These are phyloP conservation scores for Capronia americana DNA, from an alignment of 2,329 filamentous ascomycete species.

Conservation along the genomic window DNA sequence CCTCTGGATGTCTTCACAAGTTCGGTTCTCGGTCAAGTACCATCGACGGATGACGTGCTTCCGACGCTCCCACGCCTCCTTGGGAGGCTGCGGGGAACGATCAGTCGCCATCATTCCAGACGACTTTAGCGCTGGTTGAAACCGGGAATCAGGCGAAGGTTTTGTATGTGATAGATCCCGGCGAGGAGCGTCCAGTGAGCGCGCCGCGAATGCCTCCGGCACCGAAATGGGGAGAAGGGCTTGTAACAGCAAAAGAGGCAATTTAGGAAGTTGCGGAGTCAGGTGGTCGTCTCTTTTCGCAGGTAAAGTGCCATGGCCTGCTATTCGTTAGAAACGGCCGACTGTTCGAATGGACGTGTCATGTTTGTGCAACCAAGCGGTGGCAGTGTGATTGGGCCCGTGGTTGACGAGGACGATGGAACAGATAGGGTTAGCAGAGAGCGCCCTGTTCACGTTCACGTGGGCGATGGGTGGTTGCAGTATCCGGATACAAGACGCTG, in stretches of 20 bases:
- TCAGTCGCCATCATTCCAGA: conserved; percentile 21
- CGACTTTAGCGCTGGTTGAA: background rate
- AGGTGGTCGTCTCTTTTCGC: background rate
- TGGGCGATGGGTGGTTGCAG: background rate
- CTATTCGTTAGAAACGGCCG: conserved; percentile 7
- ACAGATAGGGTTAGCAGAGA: background rate
- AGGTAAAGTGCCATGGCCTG: background rate
- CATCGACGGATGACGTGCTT: conserved; percentile 23
- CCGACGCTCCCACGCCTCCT: conserved; percentile 31
- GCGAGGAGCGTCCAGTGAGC: background rate
- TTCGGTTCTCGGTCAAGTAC: conserved; percentile 32
- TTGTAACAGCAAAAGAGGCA: background rate
- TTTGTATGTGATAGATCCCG: background rate
- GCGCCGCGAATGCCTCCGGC: background rate
- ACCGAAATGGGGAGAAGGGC: background rate
- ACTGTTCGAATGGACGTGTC: background rate
- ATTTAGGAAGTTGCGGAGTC: background rate
- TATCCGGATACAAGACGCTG: background rate
- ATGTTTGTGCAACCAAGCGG: background rate
- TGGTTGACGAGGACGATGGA: background rate
- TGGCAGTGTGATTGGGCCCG: background rate
- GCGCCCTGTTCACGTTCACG: background rate
- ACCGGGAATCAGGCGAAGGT: background rate
- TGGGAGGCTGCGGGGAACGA: conserved; percentile 20
- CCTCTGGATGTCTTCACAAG: conserved; percentile 23